Conservation (phyloP, 208 protist genomes). For the Dictyostelium gargantuum region DNA sequence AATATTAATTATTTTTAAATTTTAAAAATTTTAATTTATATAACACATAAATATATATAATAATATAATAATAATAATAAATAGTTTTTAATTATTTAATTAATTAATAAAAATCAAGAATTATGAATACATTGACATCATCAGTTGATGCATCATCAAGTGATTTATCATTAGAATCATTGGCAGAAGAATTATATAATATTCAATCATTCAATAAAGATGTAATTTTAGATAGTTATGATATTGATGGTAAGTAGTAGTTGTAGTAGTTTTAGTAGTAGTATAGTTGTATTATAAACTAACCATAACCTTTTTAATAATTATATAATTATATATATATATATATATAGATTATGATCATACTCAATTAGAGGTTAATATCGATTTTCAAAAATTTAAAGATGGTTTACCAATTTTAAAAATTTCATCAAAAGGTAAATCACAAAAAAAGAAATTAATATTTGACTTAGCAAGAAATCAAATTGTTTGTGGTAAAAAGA, state of each 20-base stretch:
- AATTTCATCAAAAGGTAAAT: not conserved
- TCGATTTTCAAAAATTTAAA: not conserved
- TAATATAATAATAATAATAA: not conserved
- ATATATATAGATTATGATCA: not conserved
- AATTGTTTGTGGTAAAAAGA: slow-evolving; percentile 48
- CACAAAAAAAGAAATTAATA: slow-evolving; percentile 12
- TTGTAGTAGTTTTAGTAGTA: too few relatives aligned
- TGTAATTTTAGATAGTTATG: slow-evolving; percentile 13
- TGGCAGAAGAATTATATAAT: not conserved
- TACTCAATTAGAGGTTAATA: not conserved
- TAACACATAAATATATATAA: not conserved
- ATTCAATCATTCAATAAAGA: slow-evolving; percentile 1
- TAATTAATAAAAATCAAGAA: not conserved
- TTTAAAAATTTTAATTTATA: not conserved
- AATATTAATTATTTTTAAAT: not conserved
- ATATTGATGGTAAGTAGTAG: slow-evolving; percentile 4
- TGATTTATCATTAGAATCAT: not conserved
- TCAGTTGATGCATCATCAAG: not conserved
- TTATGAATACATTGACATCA: not conserved
- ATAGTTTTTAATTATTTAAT: not conserved
- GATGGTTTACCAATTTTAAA: not conserved
- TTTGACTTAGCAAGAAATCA: slow-evolving; percentile 28
- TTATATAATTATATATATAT: too few relatives aligned
- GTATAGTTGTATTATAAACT: too few relatives aligned
- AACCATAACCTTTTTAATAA: too few relatives aligned